Evolutionary conservation across 108 stramenopile genomes (phyloP).

Genomic region (Schizochytrium sp.): DNA sequence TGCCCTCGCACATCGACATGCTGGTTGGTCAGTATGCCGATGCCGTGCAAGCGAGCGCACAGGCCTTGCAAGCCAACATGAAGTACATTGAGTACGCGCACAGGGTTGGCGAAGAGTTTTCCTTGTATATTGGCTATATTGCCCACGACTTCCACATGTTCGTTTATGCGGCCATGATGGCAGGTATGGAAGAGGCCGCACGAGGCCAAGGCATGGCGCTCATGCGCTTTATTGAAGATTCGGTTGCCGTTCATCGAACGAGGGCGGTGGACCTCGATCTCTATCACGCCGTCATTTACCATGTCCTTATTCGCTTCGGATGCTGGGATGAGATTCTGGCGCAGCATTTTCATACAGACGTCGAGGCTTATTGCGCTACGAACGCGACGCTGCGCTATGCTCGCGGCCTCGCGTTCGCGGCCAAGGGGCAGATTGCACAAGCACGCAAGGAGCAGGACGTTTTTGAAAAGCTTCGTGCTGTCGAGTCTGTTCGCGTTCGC

Average conservation of each 20-base stretch:
- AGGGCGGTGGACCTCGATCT: constrained; percentile 19
- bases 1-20: constrained; percentile 40
- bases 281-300: constrained; percentile 7
- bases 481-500: neutral
- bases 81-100: constrained; percentile 23
- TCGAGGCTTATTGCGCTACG: constrained; percentile 16
- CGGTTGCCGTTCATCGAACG: constrained; percentile 15
- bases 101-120: neutral
- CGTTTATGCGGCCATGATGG: constrained; percentile 15
- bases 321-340: constrained; percentile 38
- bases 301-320: constrained; percentile 30
- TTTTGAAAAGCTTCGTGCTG: neutral
- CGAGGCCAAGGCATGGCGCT: neutral
- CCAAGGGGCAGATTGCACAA: constrained; percentile 23
- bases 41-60: constrained; percentile 16
- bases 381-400: constrained; percentile 29
- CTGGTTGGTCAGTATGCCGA: constrained; percentile 31
- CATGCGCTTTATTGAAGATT: constrained; percentile 20
- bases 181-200: constrained; percentile 2
- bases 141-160: neutral
- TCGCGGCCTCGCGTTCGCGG: constrained; percentile 35
- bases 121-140: constrained; percentile 15
- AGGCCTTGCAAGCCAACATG: constrained; percentile 28
- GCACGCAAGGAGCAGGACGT: constrained; percentile 32
- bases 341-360: constrained; percentile 23